A percentile compares a stretch with the other conserved stretches of the same genome.
Conservation (phyloP, 345 rosid species). For the Conringia planisiliqua region DNA sequence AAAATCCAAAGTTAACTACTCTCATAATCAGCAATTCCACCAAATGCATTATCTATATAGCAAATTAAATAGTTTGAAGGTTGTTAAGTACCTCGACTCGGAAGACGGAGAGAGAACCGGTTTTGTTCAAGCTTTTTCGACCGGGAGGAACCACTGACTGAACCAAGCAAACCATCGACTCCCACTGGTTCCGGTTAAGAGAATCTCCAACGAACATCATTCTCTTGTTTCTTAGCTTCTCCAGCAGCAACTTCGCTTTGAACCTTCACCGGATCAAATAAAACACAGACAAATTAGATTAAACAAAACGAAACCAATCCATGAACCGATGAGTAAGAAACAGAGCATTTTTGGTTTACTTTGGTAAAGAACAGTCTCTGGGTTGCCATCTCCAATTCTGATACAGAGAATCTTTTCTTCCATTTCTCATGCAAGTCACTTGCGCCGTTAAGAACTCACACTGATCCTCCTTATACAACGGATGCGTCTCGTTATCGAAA, state of each 20-base stretch:
- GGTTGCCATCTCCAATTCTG: constrained; percentile 99
- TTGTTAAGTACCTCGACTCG: constrained; percentile 52
- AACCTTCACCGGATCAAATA: constrained; percentile 44
- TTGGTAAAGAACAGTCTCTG: constrained; percentile 78
- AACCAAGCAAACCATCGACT: constrained; percentile 92
- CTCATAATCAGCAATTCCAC: constrained; percentile 6
- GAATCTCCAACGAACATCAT: constrained; percentile 97
- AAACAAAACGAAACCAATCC: background rate
- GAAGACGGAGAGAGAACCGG: constrained; percentile 72
- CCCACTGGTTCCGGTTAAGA: constrained; percentile 94
- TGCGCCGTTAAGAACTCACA: constrained; percentile 85
- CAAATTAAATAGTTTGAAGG: background rate
- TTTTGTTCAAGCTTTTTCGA: constrained; percentile 65
- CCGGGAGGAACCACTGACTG: constrained; percentile 70
- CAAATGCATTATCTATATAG: background rate
- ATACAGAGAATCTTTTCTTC: constrained; percentile 69
- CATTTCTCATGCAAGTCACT: constrained; percentile 91
- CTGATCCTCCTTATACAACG: constrained; percentile 78
- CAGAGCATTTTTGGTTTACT: constrained; percentile 38
- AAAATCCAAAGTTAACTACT: constrained; percentile 9
- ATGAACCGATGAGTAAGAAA: background rate
- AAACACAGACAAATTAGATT: background rate
- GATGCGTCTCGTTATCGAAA: constrained; percentile 61
- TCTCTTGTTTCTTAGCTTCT: constrained; percentile 87
- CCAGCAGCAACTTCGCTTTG: constrained; percentile 61